A percentile compares a stretch with the other conserved stretches of the same genome.
phyloP scores from a whole-genome alignment of 2,329 filamentous ascomycete species.

The Paracoccidioides lutzii region DNA sequence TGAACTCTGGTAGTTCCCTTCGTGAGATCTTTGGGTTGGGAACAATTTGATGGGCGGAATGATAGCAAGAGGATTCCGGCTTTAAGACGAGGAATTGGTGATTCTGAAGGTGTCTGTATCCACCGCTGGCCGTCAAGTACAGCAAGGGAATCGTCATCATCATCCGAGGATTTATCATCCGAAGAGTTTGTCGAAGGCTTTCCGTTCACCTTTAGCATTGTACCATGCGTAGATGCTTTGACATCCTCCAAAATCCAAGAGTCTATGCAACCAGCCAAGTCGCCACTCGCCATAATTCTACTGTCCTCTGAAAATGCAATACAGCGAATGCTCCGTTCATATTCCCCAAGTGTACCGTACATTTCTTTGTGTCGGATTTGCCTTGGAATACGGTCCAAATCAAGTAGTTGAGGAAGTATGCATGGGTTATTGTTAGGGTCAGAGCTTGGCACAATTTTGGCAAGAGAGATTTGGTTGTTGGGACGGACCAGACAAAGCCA shows the following conservation, averaged over 20 bases:
- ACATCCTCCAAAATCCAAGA: conserved; percentile 62
- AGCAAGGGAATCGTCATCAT: conserved; percentile 36
- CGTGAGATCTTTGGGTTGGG: conserved; percentile 23
- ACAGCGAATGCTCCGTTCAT: conserved; percentile 63
- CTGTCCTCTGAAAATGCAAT: conserved; percentile 69
- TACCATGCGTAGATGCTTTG: conserved; percentile 33
- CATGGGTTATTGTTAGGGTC: conserved; percentile 30
- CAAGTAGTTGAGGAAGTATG: conserved; percentile 32
- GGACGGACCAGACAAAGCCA: conserved; percentile 43
- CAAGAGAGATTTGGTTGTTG: conserved; percentile 45
- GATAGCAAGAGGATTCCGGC: conserved; percentile 54
- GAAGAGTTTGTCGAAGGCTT: conserved; percentile 31
- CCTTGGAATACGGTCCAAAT: conserved; percentile 27
- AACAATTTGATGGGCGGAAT: conserved; percentile 41
- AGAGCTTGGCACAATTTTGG: conserved; percentile 33
- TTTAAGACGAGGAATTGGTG: conserved; percentile 56
- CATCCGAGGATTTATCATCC: conserved; percentile 26
- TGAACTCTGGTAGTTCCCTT: conserved; percentile 28
- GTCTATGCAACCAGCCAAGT: conserved; percentile 75
- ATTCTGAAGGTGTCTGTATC: conserved; percentile 58
- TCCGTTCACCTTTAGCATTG: conserved; percentile 21
- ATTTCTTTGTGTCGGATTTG: conserved; percentile 31
- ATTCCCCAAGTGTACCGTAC: conserved; percentile 59
- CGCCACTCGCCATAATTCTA: conserved; percentile 62
- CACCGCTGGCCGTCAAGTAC: conserved; percentile 53